Evolutionary conservation across 208 protist genomes (phyloP), one percentile per base, ranked within the genome.

Genomic region (Leishmania tarentolae): DNA sequence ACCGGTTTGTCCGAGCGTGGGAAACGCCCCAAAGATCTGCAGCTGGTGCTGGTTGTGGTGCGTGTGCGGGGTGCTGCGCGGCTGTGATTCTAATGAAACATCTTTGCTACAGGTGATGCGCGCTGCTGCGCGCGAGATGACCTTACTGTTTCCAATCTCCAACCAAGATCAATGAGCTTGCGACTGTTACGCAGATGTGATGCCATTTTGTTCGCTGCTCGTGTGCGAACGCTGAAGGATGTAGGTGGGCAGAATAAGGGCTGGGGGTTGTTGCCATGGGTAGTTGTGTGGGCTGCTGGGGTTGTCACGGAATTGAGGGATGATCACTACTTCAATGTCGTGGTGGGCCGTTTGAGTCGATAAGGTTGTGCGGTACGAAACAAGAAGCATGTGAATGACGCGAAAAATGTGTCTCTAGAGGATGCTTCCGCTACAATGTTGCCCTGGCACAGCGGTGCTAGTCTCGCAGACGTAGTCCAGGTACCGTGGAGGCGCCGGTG

Each of bases 101-200:
- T 86, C 87, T 92, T 87, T 90, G 81, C 81, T 90, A 90, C 80
- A 88, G 83, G 83, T 40, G 83, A 87, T 84, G 82, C 21, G 50
- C 70, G 75, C 75, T 76, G 75, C 37, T 21, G 75, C 75, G 75
- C 65, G 53, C 59, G 78, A 86, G 52, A 85, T 88, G 86, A 92
- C 87, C 87, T 83, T 46, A 83, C 37, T 37, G 66, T 65, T 83
- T 82, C 35, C 72, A 46, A 56, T 79, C 81, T 87, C 83, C 86
- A 89, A 89, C 86, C 86, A 85, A 89, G 83, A 89, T 89, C 86
- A 80, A 89, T 89, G 86, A 89, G 83, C 52, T n/a, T 59, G 66
- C 80, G 37, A 4, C 40, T 46, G 59, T 8, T 71, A 0, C 21
- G 65, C 65, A 37, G 9, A 13, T 9, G 46, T 28, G 42, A 7